phyloP scores from a whole-genome alignment of 257 asterid species.

The Salvia splendens region DNA sequence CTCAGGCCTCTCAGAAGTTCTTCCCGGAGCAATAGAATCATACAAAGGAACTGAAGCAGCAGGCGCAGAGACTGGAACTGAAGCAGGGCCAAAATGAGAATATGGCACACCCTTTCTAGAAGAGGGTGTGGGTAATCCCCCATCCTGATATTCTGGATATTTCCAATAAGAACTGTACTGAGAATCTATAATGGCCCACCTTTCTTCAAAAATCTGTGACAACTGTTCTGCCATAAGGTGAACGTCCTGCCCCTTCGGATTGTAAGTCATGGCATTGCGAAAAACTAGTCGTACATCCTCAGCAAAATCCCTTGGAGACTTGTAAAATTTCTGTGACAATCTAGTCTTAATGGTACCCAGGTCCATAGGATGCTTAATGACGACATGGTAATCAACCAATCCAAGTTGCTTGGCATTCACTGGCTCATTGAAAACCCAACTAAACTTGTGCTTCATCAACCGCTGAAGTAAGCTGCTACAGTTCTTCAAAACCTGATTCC shows the following conservation, averaged over 20 bases:
- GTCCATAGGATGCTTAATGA: constrained; percentile 90
- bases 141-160: constrained; percentile 62
- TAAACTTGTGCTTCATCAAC: constrained; percentile 84
- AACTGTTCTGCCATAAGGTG: constrained; percentile 79
- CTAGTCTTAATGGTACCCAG: constrained; percentile 78
- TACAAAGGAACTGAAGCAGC: constrained; percentile 38
- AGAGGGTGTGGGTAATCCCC: constrained; percentile 60
- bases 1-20: constrained; percentile 55
- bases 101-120: constrained; percentile 51
- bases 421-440: constrained; percentile 90
- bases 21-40: constrained; percentile 39
- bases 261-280: constrained; percentile 87
- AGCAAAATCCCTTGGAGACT: constrained; percentile 69
- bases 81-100: constrained; percentile 43
- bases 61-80: constrained; percentile 35
- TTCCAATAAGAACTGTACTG: constrained; percentile 62
- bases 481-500: constrained; percentile 55
- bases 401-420: constrained; percentile 69
- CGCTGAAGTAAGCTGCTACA: constrained; percentile 75
- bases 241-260: constrained; percentile 91
- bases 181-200: constrained; percentile 71
- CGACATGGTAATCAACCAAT: constrained; percentile 72
- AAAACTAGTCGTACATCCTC: constrained; percentile 93
- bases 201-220: constrained; percentile 71
- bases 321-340: constrained; percentile 66